Evolutionary conservation across 805 yeast species (phyloP), one percentile per base, ranked within the genome.

Genomic region (Metschnikowia peoriensis): DNA sequence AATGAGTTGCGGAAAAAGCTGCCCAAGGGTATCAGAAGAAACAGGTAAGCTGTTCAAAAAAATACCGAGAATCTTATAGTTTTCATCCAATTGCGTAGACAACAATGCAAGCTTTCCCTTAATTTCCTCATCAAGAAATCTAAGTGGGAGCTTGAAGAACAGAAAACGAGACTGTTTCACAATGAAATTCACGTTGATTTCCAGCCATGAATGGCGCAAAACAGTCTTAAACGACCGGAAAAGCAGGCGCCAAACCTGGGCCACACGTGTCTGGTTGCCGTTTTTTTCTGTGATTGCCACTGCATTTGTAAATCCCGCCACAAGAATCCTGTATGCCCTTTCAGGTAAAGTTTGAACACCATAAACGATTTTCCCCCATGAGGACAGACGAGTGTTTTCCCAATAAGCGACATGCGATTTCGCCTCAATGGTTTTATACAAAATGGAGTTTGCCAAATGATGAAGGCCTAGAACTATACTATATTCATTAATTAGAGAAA

Each of bases 351-450:
- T 65, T 50, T 75, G 78, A 1, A 73, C 52, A 9, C 69, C 68
- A 56, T 70, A 75, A 11, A 68, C 44, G 28, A 62, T 28, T 53
- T 71, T 72, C 41, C 59, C 54, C 43, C 58, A 48, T 8, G 60
- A 42, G 7, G 75, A 69, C 34, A 57, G 50, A 34, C 58, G 58
- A 39, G 75, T 46, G 11, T 58, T 61, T 11, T 62, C 59, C 78
- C 78, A 75, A 55, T 73, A 75, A 5, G 62, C 59, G 54, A 68
- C 54, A 44, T 74, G 68, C 35, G 64, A 61, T 50, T 72, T 70
- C 41, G 68, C 60, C 15, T 61, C 50, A 22, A 75, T 56, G 0
- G 76, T 71, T 50, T 70, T 66, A 52, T 63, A 67, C 37, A 75
- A 69, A 28, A 72, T 55, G 11, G 65, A 51, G 50, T 69, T 71